Percentiles rank a stretch among this genome's conserved stretches.
Conservation (phyloP, 106 monocot genomes). For the Alisma plantagoaquatica region DNA sequence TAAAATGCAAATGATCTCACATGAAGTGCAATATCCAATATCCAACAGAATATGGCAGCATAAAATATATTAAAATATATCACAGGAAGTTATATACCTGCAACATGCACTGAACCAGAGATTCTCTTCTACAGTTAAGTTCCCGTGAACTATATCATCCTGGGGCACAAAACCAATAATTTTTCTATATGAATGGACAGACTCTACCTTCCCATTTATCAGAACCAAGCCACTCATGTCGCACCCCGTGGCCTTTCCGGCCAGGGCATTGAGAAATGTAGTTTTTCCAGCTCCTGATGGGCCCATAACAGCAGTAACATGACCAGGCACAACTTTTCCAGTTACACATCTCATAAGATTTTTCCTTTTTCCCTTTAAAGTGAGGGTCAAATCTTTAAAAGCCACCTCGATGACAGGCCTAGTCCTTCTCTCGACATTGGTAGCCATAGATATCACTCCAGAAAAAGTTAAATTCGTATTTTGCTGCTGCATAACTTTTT, state of each 20-base stretch:
- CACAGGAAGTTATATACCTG: too few relatives aligned
- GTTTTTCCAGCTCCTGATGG: constrained; percentile 97
- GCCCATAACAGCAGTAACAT: constrained; percentile 87
- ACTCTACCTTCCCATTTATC: constrained; percentile 70
- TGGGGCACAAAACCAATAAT: constrained; percentile 98
- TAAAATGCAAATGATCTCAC: too few relatives aligned
- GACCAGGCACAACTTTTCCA: constrained; percentile 75
- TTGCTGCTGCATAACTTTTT: constrained; percentile 59
- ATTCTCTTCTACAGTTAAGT: constrained; percentile 96
- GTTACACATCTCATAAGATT: constrained; percentile 73
- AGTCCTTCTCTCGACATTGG: constrained; percentile 36
- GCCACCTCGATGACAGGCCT: constrained; percentile 69
- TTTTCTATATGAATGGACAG: constrained; percentile 78
- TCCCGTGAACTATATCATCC: constrained; percentile 98
- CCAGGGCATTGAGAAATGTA: constrained; percentile 80
- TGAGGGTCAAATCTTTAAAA: constrained; percentile 82
- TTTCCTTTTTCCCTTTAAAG: constrained; percentile 57
- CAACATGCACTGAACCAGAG: constrained; percentile 97
- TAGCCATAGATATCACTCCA: constrained; percentile 65
- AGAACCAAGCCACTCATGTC: constrained; percentile 70
- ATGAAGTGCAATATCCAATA: too few relatives aligned
- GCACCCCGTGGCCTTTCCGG: constrained; percentile 82
- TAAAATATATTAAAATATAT: too few relatives aligned
- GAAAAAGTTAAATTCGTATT: constrained; percentile 75
- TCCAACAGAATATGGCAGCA: too few relatives aligned